Conservation (phyloP, 805 yeast genomes). For the Wickerhamiella occidentalis region DNA sequence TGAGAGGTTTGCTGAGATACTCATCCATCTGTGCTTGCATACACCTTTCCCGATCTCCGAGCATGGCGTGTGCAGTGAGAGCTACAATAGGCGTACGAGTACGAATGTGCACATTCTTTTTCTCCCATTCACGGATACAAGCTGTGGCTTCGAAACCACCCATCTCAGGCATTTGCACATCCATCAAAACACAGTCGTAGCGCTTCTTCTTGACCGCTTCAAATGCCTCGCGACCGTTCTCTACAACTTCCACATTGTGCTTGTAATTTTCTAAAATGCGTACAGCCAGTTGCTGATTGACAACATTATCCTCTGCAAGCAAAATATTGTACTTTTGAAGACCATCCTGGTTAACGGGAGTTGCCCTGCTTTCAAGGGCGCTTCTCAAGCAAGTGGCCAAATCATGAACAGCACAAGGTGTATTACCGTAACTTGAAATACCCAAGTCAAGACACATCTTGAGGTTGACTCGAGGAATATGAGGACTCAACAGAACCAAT, state of each 20-base stretch:
- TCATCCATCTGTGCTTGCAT: conserved; percentile 88
- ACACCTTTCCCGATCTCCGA: conserved; percentile 81
- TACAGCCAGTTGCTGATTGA: conserved; percentile 78
- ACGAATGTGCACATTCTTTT: conserved; percentile 57
- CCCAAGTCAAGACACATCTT: conserved; percentile 75
- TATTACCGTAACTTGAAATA: conserved; percentile 76
- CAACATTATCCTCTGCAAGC: conserved; percentile 78
- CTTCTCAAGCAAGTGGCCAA: conserved; percentile 74
- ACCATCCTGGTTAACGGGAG: conserved; percentile 69
- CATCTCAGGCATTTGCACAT: conserved; percentile 92
- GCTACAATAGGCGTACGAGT: conserved; percentile 82
- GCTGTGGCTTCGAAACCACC: conserved; percentile 91
- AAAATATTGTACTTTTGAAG: conserved; percentile 60
- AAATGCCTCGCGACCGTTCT: conserved; percentile 72
- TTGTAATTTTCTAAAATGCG: conserved; percentile 76
- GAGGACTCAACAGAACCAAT: conserved; percentile 62
- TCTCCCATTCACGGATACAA: conserved; percentile 78
- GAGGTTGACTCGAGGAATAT: conserved; percentile 66
- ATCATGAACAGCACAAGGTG: conserved; percentile 74
- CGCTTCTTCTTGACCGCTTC: conserved; percentile 56
- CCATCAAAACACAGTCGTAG: conserved; percentile 80
- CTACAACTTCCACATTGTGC: conserved; percentile 72
- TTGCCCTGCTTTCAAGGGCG: conserved; percentile 70
- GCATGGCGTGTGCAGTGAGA: conserved; percentile 86
- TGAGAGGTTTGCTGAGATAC: conserved; percentile 75